phyloP scores from a whole-genome alignment of 2,329 filamentous ascomycete genomes.

The Penicillium sclerotigenum region DNA sequence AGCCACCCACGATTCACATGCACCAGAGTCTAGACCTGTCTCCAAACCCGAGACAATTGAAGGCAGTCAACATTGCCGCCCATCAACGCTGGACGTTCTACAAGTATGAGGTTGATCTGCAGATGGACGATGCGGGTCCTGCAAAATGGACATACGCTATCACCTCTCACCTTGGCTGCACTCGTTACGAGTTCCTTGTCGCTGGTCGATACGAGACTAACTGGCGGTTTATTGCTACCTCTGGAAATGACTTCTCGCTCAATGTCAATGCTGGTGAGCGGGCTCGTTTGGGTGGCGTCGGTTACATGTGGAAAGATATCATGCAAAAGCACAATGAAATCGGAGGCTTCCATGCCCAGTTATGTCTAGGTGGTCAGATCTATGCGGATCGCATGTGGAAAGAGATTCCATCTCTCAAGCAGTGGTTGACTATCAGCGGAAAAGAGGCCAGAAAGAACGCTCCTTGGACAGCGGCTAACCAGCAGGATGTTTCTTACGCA shows the following conservation, averaged over 20 bases:
- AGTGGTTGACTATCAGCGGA: constrained; percentile 90
- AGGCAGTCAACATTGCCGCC: constrained; percentile 75
- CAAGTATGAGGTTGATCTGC: constrained; percentile 85
- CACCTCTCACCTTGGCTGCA: constrained; percentile 93
- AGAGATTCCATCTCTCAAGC: constrained; percentile 86
- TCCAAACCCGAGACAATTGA: constrained; percentile 84
- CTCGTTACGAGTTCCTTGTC: constrained; percentile 95
- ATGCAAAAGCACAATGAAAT: constrained; percentile 96
- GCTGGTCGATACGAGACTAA: constrained; percentile 84
- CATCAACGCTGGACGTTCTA: constrained; percentile 96
- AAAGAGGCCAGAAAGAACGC: constrained; percentile 90
- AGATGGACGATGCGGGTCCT: constrained; percentile 74
- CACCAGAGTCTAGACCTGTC: constrained; percentile 87
- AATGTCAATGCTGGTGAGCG: constrained; percentile 84
- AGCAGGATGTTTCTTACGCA: constrained; percentile 91
- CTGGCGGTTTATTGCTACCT: constrained; percentile 95
- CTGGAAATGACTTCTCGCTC: constrained; percentile 91
- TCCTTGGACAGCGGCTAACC: constrained; percentile 87
- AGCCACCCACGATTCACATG: constrained; percentile 93
- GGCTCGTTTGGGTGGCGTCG: constrained; percentile 78
- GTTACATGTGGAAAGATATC: constrained; percentile 99
- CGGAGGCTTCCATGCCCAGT: constrained; percentile 89
- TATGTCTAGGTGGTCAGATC: constrained; percentile 90
- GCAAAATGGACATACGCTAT: constrained; percentile 98
- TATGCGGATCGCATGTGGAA: constrained; percentile 96